These are phyloP conservation scores for Tolypocladium endophyticum DNA, from an alignment of 2,329 filamentous ascomycete genomes.

Conservation along the genomic window DNA sequence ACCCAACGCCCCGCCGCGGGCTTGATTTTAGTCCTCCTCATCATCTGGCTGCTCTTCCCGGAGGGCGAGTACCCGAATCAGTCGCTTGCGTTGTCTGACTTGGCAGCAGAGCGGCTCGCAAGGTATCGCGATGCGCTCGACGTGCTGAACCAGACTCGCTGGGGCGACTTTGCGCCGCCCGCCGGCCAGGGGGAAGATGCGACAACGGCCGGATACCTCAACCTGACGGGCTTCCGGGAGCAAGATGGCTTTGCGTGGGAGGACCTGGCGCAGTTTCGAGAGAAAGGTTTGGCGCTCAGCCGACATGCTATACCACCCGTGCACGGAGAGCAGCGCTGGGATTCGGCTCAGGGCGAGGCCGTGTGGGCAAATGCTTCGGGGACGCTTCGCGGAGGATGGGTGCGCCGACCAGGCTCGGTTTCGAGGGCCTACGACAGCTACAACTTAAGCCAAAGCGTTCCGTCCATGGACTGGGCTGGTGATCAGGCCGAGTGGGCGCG, in stretches of 20 bases:
- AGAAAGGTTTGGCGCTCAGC: constrained; percentile 53
- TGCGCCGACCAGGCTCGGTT: constrained; percentile 42
- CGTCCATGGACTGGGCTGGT: constrained; percentile 54
- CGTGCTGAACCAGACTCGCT: constrained; percentile 44
- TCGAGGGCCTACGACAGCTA: constrained; percentile 35
- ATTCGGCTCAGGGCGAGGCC: constrained; percentile 25
- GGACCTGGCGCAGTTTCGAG: constrained; percentile 54
- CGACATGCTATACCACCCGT: constrained; percentile 36
- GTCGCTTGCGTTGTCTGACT: constrained; percentile 21
- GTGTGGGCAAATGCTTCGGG: constrained; percentile 76
- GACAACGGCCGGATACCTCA: constrained; percentile 38
- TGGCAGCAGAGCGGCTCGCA: constrained; percentile 33
- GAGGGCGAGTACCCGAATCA: constrained; percentile 22
- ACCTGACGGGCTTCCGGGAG: constrained; percentile 66
- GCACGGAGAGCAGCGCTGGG: constrained; percentile 29
- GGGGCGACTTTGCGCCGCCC: constrained; percentile 48
- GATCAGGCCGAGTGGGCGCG: constrained; percentile 55
- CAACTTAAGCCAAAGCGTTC: constrained; percentile 56
- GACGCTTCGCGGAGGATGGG: constrained; percentile 66
- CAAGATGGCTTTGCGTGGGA: constrained; percentile 73
- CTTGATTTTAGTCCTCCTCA: constrained; percentile 18
- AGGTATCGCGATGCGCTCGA: constrained; percentile 41
- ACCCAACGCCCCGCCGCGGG: constrained; percentile 28
- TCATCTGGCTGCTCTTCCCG: constrained; percentile 30
- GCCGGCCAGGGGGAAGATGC: constrained; percentile 13